Percentiles rank a stretch among this genome's conserved stretches.
These are phyloP conservation scores for Poterioochromonas sp. DNA, from an alignment of 352 stramenopile species.

Conservation along the genomic window DNA sequence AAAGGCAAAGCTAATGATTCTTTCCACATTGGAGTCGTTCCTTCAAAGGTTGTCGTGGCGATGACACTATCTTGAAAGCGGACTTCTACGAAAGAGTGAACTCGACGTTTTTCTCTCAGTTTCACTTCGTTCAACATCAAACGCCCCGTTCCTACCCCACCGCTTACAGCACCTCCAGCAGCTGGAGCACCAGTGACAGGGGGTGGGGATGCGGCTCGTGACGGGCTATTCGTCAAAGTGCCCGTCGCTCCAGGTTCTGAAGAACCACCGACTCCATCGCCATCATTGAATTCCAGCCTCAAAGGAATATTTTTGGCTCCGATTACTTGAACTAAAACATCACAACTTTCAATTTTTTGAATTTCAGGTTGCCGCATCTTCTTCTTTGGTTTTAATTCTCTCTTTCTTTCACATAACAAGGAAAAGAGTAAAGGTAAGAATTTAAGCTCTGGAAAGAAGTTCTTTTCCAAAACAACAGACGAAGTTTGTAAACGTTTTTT, in stretches of 20 bases:
- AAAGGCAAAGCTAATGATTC: slow-evolving; percentile 14
- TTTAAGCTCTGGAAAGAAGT: slow-evolving; percentile 4
- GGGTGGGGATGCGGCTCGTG: neutral
- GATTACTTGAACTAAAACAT: slow-evolving; percentile 26
- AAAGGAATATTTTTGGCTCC: slow-evolving; percentile 22
- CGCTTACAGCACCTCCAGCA: neutral
- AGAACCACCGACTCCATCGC: neutral
- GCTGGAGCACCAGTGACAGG: neutral
- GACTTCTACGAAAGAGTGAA: slow-evolving; percentile 18
- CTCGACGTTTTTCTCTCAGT: neutral
- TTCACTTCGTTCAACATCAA: neutral
- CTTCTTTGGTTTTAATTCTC: slow-evolving; percentile 7
- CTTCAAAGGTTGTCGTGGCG: neutral
- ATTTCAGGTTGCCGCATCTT: neutral
- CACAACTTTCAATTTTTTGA: neutral
- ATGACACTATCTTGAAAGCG: slow-evolving; percentile 5
- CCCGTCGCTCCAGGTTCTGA: no score
- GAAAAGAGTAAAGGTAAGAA: neutral
- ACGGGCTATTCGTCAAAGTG: no score
- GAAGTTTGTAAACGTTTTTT: slow-evolving; percentile 1
- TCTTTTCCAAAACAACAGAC: slow-evolving; percentile 11
- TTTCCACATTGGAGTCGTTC: slow-evolving; percentile 10
- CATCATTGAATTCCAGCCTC: neutral
- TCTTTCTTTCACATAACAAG: neutral
- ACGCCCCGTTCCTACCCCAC: neutral